phyloP scores from a whole-genome alignment of 192 early-diverging fungal species.

The Coemansia sp. region DNA sequence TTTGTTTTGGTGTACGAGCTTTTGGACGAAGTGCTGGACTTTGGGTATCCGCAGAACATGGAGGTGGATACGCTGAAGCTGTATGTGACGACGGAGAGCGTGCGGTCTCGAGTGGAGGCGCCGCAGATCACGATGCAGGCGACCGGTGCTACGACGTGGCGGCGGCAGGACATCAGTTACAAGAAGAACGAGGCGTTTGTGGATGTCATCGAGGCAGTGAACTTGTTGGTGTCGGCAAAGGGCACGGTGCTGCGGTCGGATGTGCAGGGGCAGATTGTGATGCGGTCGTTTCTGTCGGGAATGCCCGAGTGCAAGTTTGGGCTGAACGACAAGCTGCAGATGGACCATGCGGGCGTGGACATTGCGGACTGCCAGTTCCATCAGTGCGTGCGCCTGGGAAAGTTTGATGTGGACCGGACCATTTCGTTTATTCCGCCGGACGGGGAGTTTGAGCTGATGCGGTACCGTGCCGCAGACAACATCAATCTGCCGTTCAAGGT shows the following conservation, averaged over 20 bases:
- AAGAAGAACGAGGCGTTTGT: constrained; percentile 98
- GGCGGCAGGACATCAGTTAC: constrained; percentile 90
- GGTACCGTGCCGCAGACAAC: constrained; percentile 91
- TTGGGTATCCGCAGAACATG: constrained; percentile 85
- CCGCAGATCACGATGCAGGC: constrained; percentile 92
- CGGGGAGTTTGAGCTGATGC: constrained; percentile 97
- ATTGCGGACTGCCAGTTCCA: constrained; percentile 98
- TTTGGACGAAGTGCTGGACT: constrained; percentile 83
- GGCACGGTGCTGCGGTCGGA: constrained; percentile 87
- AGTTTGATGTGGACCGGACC: constrained; percentile 88
- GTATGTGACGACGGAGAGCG: constrained; percentile 84
- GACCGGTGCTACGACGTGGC: constrained; percentile 92
- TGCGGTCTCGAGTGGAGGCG: constrained; percentile 64
- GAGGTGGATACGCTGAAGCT: constrained; percentile 81
- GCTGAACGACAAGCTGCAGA: constrained; percentile 90
- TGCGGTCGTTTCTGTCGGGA: constrained; percentile 94
- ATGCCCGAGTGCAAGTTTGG: constrained; percentile 98
- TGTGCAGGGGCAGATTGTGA: constrained; percentile 86
- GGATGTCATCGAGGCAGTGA: constrained; percentile 98
- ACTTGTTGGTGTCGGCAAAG: constrained; percentile 84
- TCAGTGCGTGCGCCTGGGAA: constrained; percentile 93
- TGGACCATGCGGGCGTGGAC: constrained; percentile 83
- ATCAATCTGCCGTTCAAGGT: constrained; percentile 95
- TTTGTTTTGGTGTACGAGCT: constrained; percentile 88
- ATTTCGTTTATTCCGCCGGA: constrained; percentile 99